These are phyloP conservation scores for Chaetomium cochliodes DNA, from an alignment of 495 filamentous ascomycete genomes.

Conservation along the genomic window DNA sequence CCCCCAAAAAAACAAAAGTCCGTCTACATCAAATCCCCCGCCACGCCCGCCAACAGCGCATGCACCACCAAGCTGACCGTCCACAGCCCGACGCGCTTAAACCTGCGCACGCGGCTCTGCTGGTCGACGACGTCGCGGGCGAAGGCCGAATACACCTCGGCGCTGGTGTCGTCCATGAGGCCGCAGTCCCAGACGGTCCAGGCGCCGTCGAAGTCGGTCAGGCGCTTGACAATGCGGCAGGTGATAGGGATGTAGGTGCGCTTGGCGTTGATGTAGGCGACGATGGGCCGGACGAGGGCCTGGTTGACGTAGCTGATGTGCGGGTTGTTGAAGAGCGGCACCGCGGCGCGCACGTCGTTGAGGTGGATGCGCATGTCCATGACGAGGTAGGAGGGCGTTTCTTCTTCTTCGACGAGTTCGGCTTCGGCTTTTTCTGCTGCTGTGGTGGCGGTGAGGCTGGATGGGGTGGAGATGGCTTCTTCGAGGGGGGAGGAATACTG, in stretches of 20 bases:
- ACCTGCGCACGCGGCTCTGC: slow-evolving; percentile 75
- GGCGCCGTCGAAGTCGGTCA: slow-evolving; percentile 86
- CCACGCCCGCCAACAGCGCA: slow-evolving; percentile 93
- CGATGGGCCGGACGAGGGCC: slow-evolving; percentile 90
- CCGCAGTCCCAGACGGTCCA: slow-evolving; percentile 96
- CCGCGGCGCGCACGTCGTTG: slow-evolving; percentile 85
- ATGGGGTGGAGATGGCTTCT: slow-evolving; percentile 9
- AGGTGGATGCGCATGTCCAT: slow-evolving; percentile 89
- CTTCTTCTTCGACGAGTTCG: too few species aligned
- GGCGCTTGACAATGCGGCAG: slow-evolving; percentile 87
- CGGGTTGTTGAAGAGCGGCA: slow-evolving; percentile 79
- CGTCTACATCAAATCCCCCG: slow-evolving; percentile 65
- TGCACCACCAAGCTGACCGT: slow-evolving; percentile 86
- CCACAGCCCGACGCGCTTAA: slow-evolving; percentile 97
- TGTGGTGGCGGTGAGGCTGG: not conserved
- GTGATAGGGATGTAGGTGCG: slow-evolving; percentile 91
- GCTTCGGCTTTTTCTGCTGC: not conserved
- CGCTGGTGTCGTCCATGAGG: slow-evolving; percentile 91
- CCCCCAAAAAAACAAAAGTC: not conserved
- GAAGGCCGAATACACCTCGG: slow-evolving; percentile 91
- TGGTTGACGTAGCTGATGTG: slow-evolving; percentile 95
- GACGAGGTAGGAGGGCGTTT: slow-evolving; percentile 67
- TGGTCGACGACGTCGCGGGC: slow-evolving; percentile 83
- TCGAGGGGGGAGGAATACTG: not conserved
- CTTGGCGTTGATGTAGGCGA: slow-evolving; percentile 96